Percentiles rank a stretch among this genome's conserved stretches.
Evolutionary conservation across 78 protist species (phyloP).

Genomic region (Dictyostelium citrinum): DNA sequence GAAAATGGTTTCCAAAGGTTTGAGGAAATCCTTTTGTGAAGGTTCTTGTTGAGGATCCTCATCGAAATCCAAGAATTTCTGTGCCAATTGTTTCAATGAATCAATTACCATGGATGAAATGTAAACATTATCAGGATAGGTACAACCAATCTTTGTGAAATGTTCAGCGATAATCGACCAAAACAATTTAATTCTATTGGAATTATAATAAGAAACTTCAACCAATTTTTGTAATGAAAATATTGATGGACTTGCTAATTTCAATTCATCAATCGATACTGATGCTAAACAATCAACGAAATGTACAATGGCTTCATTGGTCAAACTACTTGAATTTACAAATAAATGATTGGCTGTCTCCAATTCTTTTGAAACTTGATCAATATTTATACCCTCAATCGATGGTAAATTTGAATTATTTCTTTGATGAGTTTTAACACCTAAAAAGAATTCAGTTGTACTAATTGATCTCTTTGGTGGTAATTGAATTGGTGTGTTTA

Average conservation of each 20-base stretch:
- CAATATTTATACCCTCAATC: constrained; percentile 62
- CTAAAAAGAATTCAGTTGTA: constrained; percentile 37
- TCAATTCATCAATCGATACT: constrained; percentile 90
- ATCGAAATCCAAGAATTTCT: constrained; percentile 93
- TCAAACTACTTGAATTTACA: constrained; percentile 30
- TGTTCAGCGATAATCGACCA: constrained; percentile 86
- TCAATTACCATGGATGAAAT: constrained; percentile 90
- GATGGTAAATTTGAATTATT: background rate
- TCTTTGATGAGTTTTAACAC: background rate
- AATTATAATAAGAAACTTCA: constrained; percentile 94
- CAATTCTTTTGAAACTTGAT: constrained; percentile 45
- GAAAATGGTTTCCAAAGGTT: constrained; percentile 94
- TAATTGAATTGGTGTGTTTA: background rate
- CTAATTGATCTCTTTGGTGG: constrained; percentile 11
- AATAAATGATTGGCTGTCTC: constrained; percentile 60
- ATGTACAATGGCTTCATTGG: constrained; percentile 86
- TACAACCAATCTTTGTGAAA: constrained; percentile 43
- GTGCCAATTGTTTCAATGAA: constrained; percentile 95
- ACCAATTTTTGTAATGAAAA: constrained; percentile 95
- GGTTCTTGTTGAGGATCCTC: constrained; percentile 89
- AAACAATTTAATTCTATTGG: constrained; percentile 93
- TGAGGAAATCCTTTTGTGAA: constrained; percentile 96
- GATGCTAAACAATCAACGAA: constrained; percentile 89
- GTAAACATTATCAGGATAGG: constrained; percentile 48
- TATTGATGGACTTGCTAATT: constrained; percentile 84